Evolutionary conservation across 345 rosid genomes (phyloP).

Genomic region (Gossypium arboreum): DNA sequence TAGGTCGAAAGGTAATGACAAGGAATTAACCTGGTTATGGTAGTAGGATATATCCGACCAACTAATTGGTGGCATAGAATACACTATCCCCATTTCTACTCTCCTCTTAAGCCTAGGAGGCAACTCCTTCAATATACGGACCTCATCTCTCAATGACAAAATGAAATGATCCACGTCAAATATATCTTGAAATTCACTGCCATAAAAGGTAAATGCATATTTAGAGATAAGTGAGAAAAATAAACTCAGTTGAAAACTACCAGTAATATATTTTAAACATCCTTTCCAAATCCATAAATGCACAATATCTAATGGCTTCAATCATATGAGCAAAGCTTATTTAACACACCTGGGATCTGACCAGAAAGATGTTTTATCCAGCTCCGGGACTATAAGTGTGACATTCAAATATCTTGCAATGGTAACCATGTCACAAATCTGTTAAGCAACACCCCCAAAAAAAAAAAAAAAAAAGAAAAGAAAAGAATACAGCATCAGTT

Average conservation of each 20-base stretch:
- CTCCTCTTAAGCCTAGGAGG: slow-evolving; percentile 74
- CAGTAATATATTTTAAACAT: not conserved
- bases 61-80: slow-evolving; percentile 78
- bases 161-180: slow-evolving; percentile 84
- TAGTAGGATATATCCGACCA: slow-evolving; percentile 90
- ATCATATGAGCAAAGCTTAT: not conserved
- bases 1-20: not conserved
- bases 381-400: slow-evolving; percentile 83
- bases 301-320: not conserved
- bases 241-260: not conserved
- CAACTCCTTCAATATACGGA: slow-evolving; percentile 71
- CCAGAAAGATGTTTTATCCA: slow-evolving; percentile 86
- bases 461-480: too few species aligned
- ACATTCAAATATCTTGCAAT: slow-evolving; percentile 80
- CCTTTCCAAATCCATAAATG: not conserved
- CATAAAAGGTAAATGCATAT: slow-evolving; percentile 12
- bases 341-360: slow-evolving; percentile 74
- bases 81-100: slow-evolving; percentile 52
- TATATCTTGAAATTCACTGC: slow-evolving; percentile 83
- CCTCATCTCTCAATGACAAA: slow-evolving; percentile 78
- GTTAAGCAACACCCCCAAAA: not conserved
- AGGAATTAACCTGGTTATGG: slow-evolving; percentile 47
- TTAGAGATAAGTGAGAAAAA: not conserved
- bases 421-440: slow-evolving; percentile 94
- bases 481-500: not conserved